Conservation (phyloP, 306 rosid genomes). For the Herpetospermum pedunculosum region DNA sequence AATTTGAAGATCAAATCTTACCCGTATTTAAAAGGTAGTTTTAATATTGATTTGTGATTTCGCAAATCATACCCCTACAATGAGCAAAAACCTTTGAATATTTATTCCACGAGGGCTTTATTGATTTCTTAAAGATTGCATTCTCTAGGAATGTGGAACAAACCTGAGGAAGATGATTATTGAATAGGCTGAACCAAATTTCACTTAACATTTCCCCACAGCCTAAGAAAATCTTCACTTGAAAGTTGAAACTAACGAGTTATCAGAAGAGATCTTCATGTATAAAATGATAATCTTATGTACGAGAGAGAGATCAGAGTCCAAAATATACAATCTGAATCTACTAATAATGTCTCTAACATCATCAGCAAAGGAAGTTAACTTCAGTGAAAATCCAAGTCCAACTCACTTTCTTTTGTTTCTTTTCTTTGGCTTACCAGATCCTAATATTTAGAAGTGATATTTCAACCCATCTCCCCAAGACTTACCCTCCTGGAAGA, state of each 20-base stretch:
- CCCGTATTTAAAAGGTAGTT: too few relatives aligned
- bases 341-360: background rate
- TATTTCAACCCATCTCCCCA: too few relatives aligned
- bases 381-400: background rate
- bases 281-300: conserved; percentile 3
- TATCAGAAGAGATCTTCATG: background rate
- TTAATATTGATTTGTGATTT: too few relatives aligned
- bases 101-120: too few relatives aligned
- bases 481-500: conserved; percentile 2
- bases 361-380: conserved; percentile 4
- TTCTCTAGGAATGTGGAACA: background rate
- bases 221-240: background rate
- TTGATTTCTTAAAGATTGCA: too few relatives aligned
- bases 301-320: conserved; percentile 1
- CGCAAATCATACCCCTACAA: too few relatives aligned
- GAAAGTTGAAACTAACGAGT: background rate
- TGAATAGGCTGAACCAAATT: background rate
- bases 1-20: too few relatives aligned
- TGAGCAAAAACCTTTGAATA: too few relatives aligned
- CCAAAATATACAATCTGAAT: conserved; percentile 3
- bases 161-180: background rate
- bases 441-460: too few relatives aligned
- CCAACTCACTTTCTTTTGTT: background rate
- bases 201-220: background rate
- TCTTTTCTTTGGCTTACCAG: background rate